phyloP scores from a whole-genome alignment of 1,139 yeast genomes.

The Geotrichum citri-aurantii region DNA sequence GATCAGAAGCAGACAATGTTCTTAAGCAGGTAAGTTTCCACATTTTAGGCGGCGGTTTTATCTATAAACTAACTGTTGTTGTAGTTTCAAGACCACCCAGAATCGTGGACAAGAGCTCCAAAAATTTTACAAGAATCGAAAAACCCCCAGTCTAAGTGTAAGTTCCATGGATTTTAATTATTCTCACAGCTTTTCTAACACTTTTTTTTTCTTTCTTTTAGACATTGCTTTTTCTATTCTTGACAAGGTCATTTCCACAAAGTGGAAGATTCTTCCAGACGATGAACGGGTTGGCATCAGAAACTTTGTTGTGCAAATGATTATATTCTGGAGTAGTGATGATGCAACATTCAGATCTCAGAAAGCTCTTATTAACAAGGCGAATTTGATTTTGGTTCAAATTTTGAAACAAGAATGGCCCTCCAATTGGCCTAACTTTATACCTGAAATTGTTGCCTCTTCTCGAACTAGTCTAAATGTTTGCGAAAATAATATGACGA shows the following conservation, averaged over 20 bases:
- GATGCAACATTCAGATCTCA: constrained; percentile 70
- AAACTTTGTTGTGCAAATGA: constrained; percentile 89
- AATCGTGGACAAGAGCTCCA: constrained; percentile 94
- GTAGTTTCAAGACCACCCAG: constrained; percentile 83
- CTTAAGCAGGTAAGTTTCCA: constrained; percentile 49
- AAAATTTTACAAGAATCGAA: constrained; percentile 72
- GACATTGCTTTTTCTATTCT: constrained; percentile 79
- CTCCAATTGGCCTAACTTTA: constrained; percentile 93
- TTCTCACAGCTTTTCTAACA: background rate
- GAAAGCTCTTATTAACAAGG: constrained; percentile 82
- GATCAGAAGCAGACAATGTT: constrained; percentile 75
- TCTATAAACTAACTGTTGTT: constrained; percentile 6
- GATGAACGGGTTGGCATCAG: constrained; percentile 80
- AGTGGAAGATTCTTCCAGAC: constrained; percentile 89
- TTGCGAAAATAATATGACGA: constrained; percentile 95
- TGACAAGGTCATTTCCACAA: constrained; percentile 81
- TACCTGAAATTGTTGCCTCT: constrained; percentile 85
- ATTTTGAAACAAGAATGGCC: constrained; percentile 99
- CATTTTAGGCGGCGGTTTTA: background rate
- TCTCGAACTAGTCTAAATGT: constrained; percentile 84
- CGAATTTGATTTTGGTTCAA: constrained; percentile 89
- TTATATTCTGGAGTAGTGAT: constrained; percentile 83
- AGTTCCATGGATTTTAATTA: too few relatives aligned
- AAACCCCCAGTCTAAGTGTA: constrained; percentile 80
- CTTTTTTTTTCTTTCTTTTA: background rate